Percentiles rank a stretch among this genome's conserved stretches.
These are phyloP conservation scores for Gillenia trifoliata DNA, from an alignment of 306 rosid genomes.

Conservation along the genomic window DNA sequence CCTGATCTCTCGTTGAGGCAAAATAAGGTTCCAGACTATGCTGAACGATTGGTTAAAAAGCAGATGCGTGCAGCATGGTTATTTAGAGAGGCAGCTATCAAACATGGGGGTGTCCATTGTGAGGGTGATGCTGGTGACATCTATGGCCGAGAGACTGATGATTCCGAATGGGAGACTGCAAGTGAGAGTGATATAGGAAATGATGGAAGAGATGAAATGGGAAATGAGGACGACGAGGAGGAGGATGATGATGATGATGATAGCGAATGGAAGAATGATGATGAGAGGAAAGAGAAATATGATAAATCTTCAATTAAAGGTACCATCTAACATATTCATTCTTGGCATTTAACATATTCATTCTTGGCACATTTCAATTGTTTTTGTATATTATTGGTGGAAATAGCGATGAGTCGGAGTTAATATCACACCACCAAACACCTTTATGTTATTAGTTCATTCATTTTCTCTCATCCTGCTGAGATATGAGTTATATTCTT, in stretches of 20 bases:
- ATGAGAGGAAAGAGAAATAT: constrained; percentile 63
- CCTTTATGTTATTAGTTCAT: neutral
- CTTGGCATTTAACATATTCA: neutral
- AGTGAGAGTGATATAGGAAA: constrained; percentile 97
- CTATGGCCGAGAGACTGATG: constrained; percentile 82
- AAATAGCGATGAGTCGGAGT: neutral
- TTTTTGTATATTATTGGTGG: neutral
- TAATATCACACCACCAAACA: neutral
- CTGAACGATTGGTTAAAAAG: constrained; percentile 89
- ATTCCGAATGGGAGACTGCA: constrained; percentile 99
- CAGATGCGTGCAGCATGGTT: constrained; percentile 99
- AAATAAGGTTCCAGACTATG: constrained; percentile 96
- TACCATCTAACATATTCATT: constrained; percentile 17
- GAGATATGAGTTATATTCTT: neutral
- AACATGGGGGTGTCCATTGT: constrained; percentile 83
- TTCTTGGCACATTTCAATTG: neutral
- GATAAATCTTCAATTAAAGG: constrained; percentile 77
- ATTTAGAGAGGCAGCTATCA: constrained; percentile 91
- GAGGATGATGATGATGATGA: constrained; percentile 38
- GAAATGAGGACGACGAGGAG: constrained; percentile 55
- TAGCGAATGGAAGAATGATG: constrained; percentile 76
- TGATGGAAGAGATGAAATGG: constrained; percentile 83
- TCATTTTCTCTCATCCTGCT: neutral
- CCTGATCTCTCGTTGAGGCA: constrained; percentile 87
- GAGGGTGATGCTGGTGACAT: constrained; percentile 84